These are phyloP conservation scores for Xenosphaeropsis pyriputrescens DNA, from an alignment of 2,329 filamentous ascomycete genomes.

Conservation along the genomic window DNA sequence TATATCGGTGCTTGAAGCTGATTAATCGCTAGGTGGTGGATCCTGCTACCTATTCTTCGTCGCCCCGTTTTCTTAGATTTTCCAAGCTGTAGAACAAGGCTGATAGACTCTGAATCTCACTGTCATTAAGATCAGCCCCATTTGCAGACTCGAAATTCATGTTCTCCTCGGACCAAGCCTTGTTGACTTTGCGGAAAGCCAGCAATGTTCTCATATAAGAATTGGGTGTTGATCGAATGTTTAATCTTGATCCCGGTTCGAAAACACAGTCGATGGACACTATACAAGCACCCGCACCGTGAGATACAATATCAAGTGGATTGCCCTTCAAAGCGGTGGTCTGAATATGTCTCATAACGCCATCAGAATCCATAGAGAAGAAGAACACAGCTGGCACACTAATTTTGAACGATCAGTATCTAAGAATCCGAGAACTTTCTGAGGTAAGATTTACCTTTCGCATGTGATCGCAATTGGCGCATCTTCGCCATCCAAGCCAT, in stretches of 20 bases:
- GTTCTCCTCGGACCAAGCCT: slow-evolving; percentile 1
- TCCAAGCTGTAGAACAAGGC: slow-evolving; percentile 17
- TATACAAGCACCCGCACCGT: slow-evolving; percentile 16
- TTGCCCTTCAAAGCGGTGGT: slow-evolving; percentile 48
- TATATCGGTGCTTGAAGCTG: too few species aligned
- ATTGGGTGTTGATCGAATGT: slow-evolving; percentile 12
- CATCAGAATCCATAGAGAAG: slow-evolving; percentile 37
- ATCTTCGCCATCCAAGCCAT: too few species aligned
- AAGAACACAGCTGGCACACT: slow-evolving; percentile 50
- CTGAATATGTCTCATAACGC: slow-evolving; percentile 30
- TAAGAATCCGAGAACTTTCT: slow-evolving; percentile 1
- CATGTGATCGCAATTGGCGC: slow-evolving; percentile 8
- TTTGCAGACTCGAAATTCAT: slow-evolving; percentile 1
- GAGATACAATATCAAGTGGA: slow-evolving; percentile 21
- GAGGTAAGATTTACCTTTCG: slow-evolving; percentile 34
- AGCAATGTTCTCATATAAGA: slow-evolving; percentile 3
- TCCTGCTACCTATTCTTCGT: slow-evolving; percentile 5
- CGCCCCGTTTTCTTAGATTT: slow-evolving; percentile 18
- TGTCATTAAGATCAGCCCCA: slow-evolving; percentile 7
- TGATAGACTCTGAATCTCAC: slow-evolving; percentile 19
- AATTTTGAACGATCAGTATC: background rate
- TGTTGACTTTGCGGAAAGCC: background rate
- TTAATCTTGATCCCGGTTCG: slow-evolving; percentile 29
- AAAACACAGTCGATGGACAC: slow-evolving; percentile 40
- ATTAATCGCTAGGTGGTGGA: too few species aligned